Conservation (phyloP, 495 filamentous ascomycete genomes). For the Hyaloscypha finlandica region DNA sequence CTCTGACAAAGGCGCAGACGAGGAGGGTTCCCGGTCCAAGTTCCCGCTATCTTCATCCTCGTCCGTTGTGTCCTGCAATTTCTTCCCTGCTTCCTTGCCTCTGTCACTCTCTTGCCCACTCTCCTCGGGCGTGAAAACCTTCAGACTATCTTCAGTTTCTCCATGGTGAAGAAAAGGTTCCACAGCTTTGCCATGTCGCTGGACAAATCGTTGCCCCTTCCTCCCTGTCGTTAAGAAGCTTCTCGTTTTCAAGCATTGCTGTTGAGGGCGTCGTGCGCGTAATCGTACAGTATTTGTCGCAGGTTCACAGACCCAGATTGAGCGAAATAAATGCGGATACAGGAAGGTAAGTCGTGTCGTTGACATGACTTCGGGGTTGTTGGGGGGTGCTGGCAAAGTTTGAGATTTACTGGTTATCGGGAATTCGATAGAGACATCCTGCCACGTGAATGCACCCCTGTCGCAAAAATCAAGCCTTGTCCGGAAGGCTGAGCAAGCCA, state of each 20-base stretch:
- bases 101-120: constrained; percentile 2
- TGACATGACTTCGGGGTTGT: constrained; percentile 55
- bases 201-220: constrained; percentile 36
- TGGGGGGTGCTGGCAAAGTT: constrained; percentile 16
- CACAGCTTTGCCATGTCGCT: constrained; percentile 65
- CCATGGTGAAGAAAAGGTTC: constrained; percentile 48
- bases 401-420: constrained; percentile 11
- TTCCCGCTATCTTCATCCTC: constrained; percentile 9
- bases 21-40: constrained; percentile 15
- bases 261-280: constrained; percentile 14
- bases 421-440: constrained; percentile 1
- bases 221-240: constrained; percentile 39
- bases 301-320: constrained; percentile 28
- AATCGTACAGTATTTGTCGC: constrained; percentile 16
- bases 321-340: constrained; percentile 66
- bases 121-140: constrained; percentile 19
- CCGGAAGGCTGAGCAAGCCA: not conserved
- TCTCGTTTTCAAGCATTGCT: constrained; percentile 18
- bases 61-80: constrained; percentile 3
- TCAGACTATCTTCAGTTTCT: constrained; percentile 31
- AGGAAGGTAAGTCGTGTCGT: constrained; percentile 69
- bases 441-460: constrained; percentile 1
- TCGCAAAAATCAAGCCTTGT: not conserved
- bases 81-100: constrained; percentile 12
- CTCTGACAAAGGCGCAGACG: constrained; percentile 23